A percentile compares a stretch with the other conserved stretches of the same genome.
Evolutionary conservation across 768 basidiomycete species (phyloP).

Genomic region (Tricholoma saponaceum): DNA sequence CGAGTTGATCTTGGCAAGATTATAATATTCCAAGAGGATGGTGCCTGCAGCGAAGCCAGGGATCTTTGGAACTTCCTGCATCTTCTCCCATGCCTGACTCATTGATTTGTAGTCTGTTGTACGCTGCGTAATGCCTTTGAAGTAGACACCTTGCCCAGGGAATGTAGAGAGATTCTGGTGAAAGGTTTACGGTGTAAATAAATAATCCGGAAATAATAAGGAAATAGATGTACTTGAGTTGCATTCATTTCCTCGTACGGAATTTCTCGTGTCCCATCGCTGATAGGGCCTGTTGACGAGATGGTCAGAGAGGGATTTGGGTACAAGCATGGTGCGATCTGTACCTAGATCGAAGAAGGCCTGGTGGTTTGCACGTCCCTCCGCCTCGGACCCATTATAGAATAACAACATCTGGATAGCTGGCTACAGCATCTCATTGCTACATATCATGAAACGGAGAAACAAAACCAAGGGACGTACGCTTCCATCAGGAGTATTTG

Average conservation of each 20-base stretch:
- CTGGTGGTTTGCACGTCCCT: conserved; percentile 43
- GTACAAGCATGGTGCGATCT: background rate
- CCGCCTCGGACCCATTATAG: conserved; percentile 47
- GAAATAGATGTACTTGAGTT: background rate
- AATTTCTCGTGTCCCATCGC: background rate
- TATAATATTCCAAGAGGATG: conserved; percentile 39
- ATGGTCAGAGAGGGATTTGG: background rate
- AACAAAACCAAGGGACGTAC: conserved; percentile 23
- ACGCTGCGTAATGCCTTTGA: conserved; percentile 37
- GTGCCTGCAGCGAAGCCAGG: background rate
- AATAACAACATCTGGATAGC: conserved; percentile 32
- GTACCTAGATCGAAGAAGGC: conserved; percentile 41
- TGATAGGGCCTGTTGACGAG: background rate
- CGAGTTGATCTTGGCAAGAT: conserved; percentile 32
- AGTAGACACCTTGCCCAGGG: conserved; percentile 38
- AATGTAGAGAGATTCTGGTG: conserved; percentile 21
- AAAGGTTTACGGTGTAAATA: background rate
- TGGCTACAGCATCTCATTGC: conserved; percentile 27
- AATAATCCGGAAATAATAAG: background rate
- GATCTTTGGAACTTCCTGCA: background rate
- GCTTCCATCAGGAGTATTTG: conserved; percentile 31
- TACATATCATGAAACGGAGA: background rate
- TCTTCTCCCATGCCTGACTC: conserved; percentile 21
- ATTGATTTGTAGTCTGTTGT: conserved; percentile 14
- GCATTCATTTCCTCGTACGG: background rate